A percentile compares a stretch with the other conserved stretches of the same genome.
These are phyloP conservation scores for Aspergillus sergii DNA, from an alignment of 2,329 filamentous ascomycete species.

Conservation along the genomic window DNA sequence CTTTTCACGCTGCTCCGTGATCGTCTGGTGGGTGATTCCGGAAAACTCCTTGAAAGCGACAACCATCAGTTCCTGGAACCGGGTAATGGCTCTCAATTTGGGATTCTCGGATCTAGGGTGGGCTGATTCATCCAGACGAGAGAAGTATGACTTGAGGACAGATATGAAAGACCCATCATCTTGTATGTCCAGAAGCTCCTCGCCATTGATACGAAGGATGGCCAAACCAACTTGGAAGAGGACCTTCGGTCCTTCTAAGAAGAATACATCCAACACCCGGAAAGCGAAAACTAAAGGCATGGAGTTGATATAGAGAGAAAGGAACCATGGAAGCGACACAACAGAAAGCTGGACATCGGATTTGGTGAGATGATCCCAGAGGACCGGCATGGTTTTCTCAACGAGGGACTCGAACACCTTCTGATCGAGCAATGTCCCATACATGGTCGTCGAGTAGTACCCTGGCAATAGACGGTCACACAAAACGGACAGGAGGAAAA, in stretches of 20 bases:
- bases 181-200: constrained; percentile 87
- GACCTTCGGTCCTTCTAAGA: constrained; percentile 95
- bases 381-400: constrained; percentile 97
- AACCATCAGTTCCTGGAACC: constrained; percentile 98
- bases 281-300: constrained; percentile 99
- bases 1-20: constrained; percentile 83
- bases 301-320: constrained; percentile 98
- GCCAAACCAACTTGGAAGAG: constrained; percentile 95
- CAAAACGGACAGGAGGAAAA: constrained; percentile 86
- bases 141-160: constrained; percentile 92
- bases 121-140: constrained; percentile 88
- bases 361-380: constrained; percentile 98
- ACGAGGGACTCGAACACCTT: constrained; percentile 97
- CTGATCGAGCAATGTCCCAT: constrained; percentile 93
- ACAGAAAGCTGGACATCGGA: constrained; percentile 97
- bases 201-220: constrained; percentile 95
- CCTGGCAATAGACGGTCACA: constrained; percentile 92
- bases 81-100: constrained; percentile 88
- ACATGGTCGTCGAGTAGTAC: constrained; percentile 99
- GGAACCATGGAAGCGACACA: constrained; percentile 95
- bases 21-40: constrained; percentile 88
- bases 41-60: constrained; percentile 98
- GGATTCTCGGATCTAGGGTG: constrained; percentile 95
- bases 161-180: constrained; percentile 98
- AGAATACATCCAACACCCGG: constrained; percentile 94